phyloP scores from a whole-genome alignment of 106 monocot genomes.

The Phalaenopsis aphrodite region DNA sequence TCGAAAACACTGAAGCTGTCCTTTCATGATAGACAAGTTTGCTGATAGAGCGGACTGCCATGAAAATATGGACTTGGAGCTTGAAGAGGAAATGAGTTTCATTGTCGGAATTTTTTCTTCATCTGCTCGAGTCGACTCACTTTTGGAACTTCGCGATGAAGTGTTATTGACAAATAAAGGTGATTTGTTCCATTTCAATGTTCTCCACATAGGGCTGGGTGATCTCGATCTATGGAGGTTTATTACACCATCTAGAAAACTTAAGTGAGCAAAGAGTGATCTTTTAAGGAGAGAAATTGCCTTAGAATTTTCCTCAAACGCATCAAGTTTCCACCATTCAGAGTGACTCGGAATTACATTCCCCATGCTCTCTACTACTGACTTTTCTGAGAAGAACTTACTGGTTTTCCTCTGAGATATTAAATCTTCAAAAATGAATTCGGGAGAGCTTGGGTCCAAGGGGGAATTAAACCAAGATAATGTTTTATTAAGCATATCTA shows the following conservation, averaged over 20 bases:
- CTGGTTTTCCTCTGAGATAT: constrained; percentile 28
- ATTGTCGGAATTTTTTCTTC: constrained; percentile 10
- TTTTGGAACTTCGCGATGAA: constrained; percentile 5
- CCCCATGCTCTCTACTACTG: constrained; percentile 6
- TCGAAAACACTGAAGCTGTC: constrained; percentile 32
- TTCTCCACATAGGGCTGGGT: background rate
- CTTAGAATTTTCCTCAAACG: constrained; percentile 6
- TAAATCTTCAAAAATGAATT: constrained; percentile 17
- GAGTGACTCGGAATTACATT: constrained; percentile 20
- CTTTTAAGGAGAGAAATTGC: constrained; percentile 14
- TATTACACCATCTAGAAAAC: constrained; percentile 8
- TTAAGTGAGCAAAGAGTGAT: constrained; percentile 17
- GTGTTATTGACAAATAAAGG: background rate
- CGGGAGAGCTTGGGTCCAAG: constrained; percentile 15
- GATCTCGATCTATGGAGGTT: constrained; percentile 16
- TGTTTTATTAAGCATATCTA: constrained; percentile 12
- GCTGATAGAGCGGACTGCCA: constrained; percentile 14
- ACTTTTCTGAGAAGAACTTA: constrained; percentile 14
- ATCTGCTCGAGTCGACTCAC: background rate
- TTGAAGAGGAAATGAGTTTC: constrained; percentile 16
- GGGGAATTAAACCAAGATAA: constrained; percentile 16
- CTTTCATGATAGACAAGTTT: constrained; percentile 26
- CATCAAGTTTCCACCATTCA: constrained; percentile 24
- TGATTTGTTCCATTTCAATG: constrained; percentile 6
- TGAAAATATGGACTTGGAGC: constrained; percentile 20